Conservation (phyloP, 164 flowering plant genomes). For the Berberis vulgaris region DNA sequence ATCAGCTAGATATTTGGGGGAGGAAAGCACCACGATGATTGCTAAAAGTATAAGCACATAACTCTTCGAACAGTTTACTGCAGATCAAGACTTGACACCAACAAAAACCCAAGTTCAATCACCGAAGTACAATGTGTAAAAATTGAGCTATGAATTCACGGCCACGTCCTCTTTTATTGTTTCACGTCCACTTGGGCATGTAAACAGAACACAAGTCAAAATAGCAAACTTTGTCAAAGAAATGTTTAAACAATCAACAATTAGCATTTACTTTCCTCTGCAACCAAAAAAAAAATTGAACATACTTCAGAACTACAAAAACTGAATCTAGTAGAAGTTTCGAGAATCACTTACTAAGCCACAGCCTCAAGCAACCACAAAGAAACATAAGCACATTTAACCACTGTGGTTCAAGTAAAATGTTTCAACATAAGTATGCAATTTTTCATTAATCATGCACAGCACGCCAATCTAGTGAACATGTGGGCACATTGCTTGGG, state of each 20-base stretch:
- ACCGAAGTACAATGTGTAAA: conserved; percentile 8
- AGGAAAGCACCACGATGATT: conserved; percentile 12
- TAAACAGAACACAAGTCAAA: conserved; percentile 12
- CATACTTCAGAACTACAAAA: background rate
- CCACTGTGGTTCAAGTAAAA: too few species aligned
- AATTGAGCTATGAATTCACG: background rate
- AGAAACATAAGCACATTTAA: too few species aligned
- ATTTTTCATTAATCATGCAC: too few species aligned
- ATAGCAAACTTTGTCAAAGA: background rate
- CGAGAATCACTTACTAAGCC: too few species aligned
- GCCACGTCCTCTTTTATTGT: background rate
- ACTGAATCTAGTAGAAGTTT: background rate
- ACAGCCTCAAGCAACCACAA: too few species aligned
- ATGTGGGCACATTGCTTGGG: too few species aligned
- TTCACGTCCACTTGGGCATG: conserved; percentile 13
- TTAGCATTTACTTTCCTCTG: background rate
- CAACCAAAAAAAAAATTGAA: background rate
- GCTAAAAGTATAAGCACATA: background rate
- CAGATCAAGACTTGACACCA: background rate
- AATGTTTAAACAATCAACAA: too few species aligned
- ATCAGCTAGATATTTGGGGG: conserved; percentile 1
- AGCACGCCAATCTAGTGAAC: too few species aligned
- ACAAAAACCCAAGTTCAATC: conserved; percentile 5
- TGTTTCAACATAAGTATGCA: too few species aligned
- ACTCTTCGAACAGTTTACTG: background rate